Evolutionary conservation across 306 rosid genomes (phyloP), one percentile per base, ranked within the genome.

Genomic region (Cucumis cinereus): DNA sequence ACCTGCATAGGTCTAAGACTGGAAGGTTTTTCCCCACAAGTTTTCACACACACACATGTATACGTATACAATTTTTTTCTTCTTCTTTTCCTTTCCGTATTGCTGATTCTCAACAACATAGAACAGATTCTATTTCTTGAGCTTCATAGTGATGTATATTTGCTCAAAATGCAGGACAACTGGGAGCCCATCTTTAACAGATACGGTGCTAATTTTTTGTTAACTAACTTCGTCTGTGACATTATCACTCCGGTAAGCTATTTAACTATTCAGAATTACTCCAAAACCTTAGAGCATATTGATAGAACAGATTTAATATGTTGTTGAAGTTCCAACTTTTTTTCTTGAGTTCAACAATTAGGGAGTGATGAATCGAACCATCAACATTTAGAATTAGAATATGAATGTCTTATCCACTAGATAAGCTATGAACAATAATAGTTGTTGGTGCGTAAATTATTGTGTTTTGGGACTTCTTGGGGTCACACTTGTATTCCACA

Each of bases 161-260:
- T 67, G 50, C 73, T 67, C 0, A 40, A 33, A 82, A 74, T 74
- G 89, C 89, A 90, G 93, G 90, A 84, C 59, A 90, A 90, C 19
- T 87, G 89, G 96, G 96, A 84, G 26, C 76, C 78, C 75, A 87
- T 91, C 71, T 79, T 87, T 40, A 70, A 71, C 72, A 91, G 85
- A 79, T 87, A 83, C 78, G 92, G 90, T 43, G 78, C 59, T 67
- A 87, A 81, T n/a, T 20, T 84, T 58, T 78, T 87, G 40, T 90
- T 91, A 56, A 78, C 88, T 38, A 43, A 36, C 72, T 89, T 89
- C 77, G 58, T 87, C 33, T 69, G 8, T 61, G 11, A 22, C 61
- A 83, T 84, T 56, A 78, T 87, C 74, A 78, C 89, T 23, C 81
- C 52, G 83, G 88, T 87, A 86, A 77, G 89, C 73, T 83, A 59